Percentiles rank a stretch among this genome's conserved stretches.
Evolutionary conservation across 2,329 filamentous ascomycete genomes (phyloP).

Genomic region (Ophiostoma montium): DNA sequence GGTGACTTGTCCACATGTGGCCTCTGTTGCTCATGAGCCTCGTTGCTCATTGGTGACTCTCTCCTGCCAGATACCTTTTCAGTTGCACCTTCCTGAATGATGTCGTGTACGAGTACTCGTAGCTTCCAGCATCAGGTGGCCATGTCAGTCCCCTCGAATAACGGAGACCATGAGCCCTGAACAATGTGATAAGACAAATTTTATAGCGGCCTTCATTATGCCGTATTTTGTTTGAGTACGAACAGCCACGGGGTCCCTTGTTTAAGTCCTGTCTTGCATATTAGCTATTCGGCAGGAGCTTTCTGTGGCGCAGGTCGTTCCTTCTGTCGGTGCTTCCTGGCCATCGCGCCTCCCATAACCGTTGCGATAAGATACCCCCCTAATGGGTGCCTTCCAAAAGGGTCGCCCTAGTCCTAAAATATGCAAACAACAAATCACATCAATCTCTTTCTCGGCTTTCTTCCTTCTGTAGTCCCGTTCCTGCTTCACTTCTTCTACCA

Average conservation of each 20-base stretch:
- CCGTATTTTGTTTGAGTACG: background rate
- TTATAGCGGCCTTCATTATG: background rate
- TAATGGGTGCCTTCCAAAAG: background rate
- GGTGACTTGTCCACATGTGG: too few relatives aligned
- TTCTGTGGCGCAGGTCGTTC: background rate
- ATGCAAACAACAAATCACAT: slow-evolving; percentile 9
- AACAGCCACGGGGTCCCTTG: background rate
- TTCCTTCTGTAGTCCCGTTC: background rate
- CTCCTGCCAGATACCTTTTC: too few relatives aligned
- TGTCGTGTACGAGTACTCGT: too few relatives aligned
- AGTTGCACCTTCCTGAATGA: too few relatives aligned
- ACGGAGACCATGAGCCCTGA: background rate
- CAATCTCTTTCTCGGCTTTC: background rate
- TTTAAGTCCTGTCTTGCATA: background rate
- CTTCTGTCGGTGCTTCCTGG: background rate
- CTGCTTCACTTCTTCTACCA: background rate
- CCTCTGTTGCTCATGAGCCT: too few relatives aligned
- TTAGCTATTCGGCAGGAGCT: background rate
- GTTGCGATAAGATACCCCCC: too few relatives aligned
- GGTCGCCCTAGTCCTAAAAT: slow-evolving; percentile 6
- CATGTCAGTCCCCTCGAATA: too few relatives aligned
- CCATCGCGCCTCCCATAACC: background rate
- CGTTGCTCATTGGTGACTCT: too few relatives aligned
- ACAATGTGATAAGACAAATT: background rate
- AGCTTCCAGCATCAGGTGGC: too few relatives aligned